Evolutionary conservation across 2,329 filamentous ascomycete genomes (phyloP), one percentile per base, ranked within the genome.

Genomic region (Arthrinium puccinioides): DNA sequence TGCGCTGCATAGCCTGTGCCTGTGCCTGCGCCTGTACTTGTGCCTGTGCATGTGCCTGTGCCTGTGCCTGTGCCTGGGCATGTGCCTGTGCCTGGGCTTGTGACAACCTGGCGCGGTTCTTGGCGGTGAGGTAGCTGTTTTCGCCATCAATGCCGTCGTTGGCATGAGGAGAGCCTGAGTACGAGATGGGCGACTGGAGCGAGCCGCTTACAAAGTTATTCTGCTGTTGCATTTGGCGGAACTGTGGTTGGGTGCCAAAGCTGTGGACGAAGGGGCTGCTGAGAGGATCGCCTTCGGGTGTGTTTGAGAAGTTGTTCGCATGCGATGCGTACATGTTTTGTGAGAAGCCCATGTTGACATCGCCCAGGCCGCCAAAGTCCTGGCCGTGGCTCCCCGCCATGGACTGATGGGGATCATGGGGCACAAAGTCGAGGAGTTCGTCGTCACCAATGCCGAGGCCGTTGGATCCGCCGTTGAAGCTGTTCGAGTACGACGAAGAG

Each of bases 251-350:
- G 61, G 81, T 35, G 20, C 38, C 83, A 66, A 89, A 92, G 54
- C 75, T 80, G 49, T 84, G 77, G 28, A 85, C 75, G 53, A 88
- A 96, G 0, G 90, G 90, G 52, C 88, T 96, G 54, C 94, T 86
- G 43, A 95, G 90, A 6, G 90, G 88, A 37, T 87, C 84, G 36
- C 87, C 87, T 43, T 97, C 90, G 4, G 90, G 89, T 2, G 89
- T 95, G 57, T 86, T 87, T 15, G 90, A 95, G 61, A 84, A 97
- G 44, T 87, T 79, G 53, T 84, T 83, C 54, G 87, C 79, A 40
- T 84, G 80, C 32, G 74, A 67, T 43, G 80, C 76, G 46, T 76
- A 80, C 14, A 74, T 64, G 34, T 65, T 65, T 38, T 76, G 72
- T 21, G 64, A 56, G 48, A 73, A 80, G 42, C 68, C 67, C 59